Percentiles rank a stretch among this genome's conserved stretches.
Evolutionary conservation across 2,329 filamentous ascomycete species (phyloP).

Genomic region (Mollisia scopiformis): DNA sequence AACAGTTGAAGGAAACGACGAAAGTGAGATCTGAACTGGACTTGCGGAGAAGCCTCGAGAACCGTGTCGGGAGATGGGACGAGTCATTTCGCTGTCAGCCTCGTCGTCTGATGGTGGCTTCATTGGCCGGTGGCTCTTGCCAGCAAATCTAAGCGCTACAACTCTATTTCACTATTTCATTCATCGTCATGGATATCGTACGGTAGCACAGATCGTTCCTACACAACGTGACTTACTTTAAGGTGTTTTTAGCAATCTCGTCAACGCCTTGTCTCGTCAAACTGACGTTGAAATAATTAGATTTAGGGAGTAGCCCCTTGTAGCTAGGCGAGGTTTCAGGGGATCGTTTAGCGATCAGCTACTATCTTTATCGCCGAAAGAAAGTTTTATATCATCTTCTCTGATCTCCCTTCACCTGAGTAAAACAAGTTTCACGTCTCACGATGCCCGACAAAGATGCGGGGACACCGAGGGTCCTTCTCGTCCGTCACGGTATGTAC

Average conservation of each 20-base stretch:
- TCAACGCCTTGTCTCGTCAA: no score
- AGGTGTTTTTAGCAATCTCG: no score
- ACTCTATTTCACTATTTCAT: no score
- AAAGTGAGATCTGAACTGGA: background rate
- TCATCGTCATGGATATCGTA: no score
- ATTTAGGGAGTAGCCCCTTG: background rate
- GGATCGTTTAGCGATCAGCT: background rate
- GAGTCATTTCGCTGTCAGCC: background rate
- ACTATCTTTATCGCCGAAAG: background rate
- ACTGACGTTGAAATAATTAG: no score
- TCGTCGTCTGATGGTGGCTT: background rate
- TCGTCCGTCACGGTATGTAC: slow-evolving; percentile 42
- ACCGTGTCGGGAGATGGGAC: background rate
- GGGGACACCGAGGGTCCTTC: slow-evolving; percentile 42
- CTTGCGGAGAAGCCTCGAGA: background rate
- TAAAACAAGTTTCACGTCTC: no score
- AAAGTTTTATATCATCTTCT: no score
- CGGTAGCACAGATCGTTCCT: no score
- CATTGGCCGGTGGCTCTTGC: background rate
- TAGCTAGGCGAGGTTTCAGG: background rate
- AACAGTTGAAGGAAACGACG: no score
- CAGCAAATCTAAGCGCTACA: background rate
- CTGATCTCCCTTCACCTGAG: no score
- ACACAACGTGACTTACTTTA: no score
- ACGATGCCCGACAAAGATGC: slow-evolving; percentile 41